Base-by-base conservation (phyloP, 805 yeast genomes). In the Yarrowia sp. region DNA sequence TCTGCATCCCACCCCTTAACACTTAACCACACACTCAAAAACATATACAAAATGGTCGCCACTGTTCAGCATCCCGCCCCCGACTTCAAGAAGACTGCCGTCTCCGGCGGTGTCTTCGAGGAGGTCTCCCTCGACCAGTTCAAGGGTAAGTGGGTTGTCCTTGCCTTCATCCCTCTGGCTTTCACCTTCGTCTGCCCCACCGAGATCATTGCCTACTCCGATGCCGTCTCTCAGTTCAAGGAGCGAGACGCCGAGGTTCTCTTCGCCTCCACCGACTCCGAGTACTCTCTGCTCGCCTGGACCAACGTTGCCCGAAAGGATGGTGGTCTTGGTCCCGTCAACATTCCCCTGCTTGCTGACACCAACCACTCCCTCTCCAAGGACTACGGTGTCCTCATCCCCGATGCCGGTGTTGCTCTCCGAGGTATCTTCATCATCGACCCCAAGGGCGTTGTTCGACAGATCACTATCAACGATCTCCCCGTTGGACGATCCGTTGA, bases 111-210 rank as follows among this genome's bases (percentile, higher is more conserved):
- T 80, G 82, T 85, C 70, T 93, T 95, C 77, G 98, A 95, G 83
- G 98, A 95, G 76, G 84, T 95, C 73, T 83, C 96, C 67, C 87
- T 95, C 73, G 98, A 93, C 75, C 89, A 90, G 81, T 95, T 88
- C 90, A 88, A 88, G 83, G 99, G 99, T 76, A 90, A 95, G 82
- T 95, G 98, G 96, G 97, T 95, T 71, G 81, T 95, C 70, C 84
- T 95, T 75, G 98, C 96, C 69, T 95, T 95, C 83, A 88, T 95
- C 78, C 99, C 99, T 80, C 83, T 93, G 85, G 99, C 99, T 62
- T 95, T 95, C 92, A 95, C 99, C 67, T 95, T 95, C 73, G 98
- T 95, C 69, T 95, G 99, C 83, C 99, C 99, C 80, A 95, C 99
- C 72, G 98, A 95, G 84, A 92, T 95, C 83, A 87, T 95, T 80